Evolutionary conservation across 163 green algal species (phyloP).

Genomic region (Scenedesmus sp.): DNA sequence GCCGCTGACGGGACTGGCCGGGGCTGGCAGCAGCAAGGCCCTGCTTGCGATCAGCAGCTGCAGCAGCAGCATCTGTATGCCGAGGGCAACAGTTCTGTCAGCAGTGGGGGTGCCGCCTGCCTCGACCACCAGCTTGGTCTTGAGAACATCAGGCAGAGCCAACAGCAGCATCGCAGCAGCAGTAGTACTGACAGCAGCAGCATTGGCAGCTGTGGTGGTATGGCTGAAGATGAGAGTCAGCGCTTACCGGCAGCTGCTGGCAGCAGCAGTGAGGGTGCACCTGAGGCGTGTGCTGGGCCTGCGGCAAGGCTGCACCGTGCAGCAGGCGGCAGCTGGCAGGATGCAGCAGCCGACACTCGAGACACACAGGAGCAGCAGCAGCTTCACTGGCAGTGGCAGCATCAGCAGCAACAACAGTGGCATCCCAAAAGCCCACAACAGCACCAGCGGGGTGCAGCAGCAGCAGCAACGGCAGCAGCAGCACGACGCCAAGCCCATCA

Average conservation of each 20-base stretch:
- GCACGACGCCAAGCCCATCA: background rate
- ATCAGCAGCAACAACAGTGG: background rate
- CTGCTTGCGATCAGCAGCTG: too few species aligned
- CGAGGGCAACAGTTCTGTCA: background rate
- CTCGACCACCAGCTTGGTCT: too few species aligned
- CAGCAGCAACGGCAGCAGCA: background rate
- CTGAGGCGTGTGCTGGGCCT: background rate
- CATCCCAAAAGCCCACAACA: background rate
- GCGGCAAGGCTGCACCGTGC: background rate
- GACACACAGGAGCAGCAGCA: background rate
- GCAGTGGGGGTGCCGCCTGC: background rate
- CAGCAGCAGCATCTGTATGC: background rate
- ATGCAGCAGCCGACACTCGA: background rate
- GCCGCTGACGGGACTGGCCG: background rate
- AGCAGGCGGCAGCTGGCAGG: slow-evolving; percentile 6
- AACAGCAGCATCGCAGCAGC: background rate
- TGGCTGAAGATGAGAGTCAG: background rate
- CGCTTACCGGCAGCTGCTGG: background rate
- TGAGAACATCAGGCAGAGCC: background rate
- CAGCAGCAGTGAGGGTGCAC: background rate
- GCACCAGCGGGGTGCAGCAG: background rate
- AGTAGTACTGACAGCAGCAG: background rate
- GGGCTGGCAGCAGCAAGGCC: background rate
- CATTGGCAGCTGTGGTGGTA: background rate
- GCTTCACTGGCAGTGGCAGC: background rate